Conservation (phyloP, 441 rosid genomes). For the Adansonia gregorii region DNA sequence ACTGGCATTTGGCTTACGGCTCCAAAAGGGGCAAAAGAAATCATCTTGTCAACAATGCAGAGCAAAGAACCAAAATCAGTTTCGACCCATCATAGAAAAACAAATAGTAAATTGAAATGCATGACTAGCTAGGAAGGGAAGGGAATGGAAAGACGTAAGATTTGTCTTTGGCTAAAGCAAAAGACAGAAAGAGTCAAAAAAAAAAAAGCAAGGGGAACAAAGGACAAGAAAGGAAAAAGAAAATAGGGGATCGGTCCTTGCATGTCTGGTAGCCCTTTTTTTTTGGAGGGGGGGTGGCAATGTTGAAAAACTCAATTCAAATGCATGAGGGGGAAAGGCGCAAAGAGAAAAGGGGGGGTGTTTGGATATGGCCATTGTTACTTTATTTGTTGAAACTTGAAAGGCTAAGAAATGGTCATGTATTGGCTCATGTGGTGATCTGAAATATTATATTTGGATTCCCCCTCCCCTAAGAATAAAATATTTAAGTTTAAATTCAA, state of each 20-base stretch:
- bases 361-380: neutral
- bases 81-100: neutral
- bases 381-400: neutral
- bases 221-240: constrained; percentile 8
- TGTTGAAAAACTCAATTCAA: constrained; percentile 6
- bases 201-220: neutral
- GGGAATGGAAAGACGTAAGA: constrained; percentile 15
- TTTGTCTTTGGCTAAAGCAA: constrained; percentile 15
- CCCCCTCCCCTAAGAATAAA: too few relatives aligned
- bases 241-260: constrained; percentile 17
- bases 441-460: neutral
- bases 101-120: neutral
- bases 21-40: constrained; percentile 66
- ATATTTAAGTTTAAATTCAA: too few relatives aligned
- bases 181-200: constrained; percentile 13
- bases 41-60: constrained; percentile 37
- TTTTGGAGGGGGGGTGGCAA: too few relatives aligned
- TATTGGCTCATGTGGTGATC: neutral
- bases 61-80: neutral
- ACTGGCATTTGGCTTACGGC: constrained; percentile 52
- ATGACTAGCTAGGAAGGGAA: too few relatives aligned
- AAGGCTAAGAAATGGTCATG: neutral
- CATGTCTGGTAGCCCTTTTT: constrained; percentile 2
- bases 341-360: neutral
- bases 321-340: neutral